Base-by-base conservation (phyloP, 2,329 filamentous ascomycete species). In the Sarocladium strictum region DNA sequence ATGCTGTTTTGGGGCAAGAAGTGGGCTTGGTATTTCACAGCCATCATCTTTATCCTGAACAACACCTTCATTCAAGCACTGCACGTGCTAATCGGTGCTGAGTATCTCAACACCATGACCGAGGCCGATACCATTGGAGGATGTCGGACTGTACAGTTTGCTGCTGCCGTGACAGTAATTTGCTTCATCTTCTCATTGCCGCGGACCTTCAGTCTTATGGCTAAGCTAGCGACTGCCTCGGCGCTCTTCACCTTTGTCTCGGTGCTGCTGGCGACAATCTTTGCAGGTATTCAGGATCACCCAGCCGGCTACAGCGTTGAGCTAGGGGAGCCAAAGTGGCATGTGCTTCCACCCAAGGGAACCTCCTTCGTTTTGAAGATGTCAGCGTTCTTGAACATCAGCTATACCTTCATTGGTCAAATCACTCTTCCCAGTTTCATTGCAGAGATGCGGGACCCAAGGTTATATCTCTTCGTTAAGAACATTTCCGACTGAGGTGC, bases 401-500 rank as follows among this genome's bases (percentile, higher is more conserved):
- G 86, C 71, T 97, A 96, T 68, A 96, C 92, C 0, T 96, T 97
- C 66, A 96, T 97, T 61, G 92, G 92, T 0, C 92, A 97, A 67
- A 96, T 96, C 63, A 96, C 92, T 0, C 78, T 97, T 14, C 92
- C 92, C 1, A 93, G 88, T 62, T 97, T 97, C 74, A 97, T 97
- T 60, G 91, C 92, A 3, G 92, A 97, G 70, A 97, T 97, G 92
- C 88, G 76, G 55, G 77, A 85, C 26, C 81, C 82, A 1, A 67
- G 71, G 73, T 75, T 63, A 21, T 14, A 21, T 11, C 9, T 19
- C 4, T 14, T 10, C 43, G 43, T n/a, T 15, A 5, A 4, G 21
- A 27, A 32, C 14, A 12, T 6, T 15, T 14, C 19, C 40, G 21
- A 14, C 17, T 10, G 17, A 24, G 6, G 21, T 80, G 65, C 76